These are phyloP conservation scores for Penicillium aurantiogriseum DNA, from an alignment of 2,329 filamentous ascomycete species.

Conservation along the genomic window DNA sequence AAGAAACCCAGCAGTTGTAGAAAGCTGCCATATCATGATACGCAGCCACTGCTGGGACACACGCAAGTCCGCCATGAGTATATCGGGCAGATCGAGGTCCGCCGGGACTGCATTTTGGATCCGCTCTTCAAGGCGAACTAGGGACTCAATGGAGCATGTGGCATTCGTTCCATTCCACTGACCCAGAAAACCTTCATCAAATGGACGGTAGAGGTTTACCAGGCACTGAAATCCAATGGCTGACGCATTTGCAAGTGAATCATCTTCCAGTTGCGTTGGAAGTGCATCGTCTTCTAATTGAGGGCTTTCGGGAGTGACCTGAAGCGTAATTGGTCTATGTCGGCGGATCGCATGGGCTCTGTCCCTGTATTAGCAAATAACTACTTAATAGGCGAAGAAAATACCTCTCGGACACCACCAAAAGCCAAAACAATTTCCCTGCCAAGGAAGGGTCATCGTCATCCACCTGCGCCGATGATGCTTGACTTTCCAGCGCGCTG, in stretches of 20 bases:
- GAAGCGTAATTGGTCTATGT: constrained; percentile 62
- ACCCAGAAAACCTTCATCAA: constrained; percentile 63
- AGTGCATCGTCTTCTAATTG: constrained; percentile 50
- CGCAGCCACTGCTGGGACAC: constrained; percentile 69
- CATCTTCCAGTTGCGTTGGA: constrained; percentile 53
- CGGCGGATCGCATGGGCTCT: constrained; percentile 64
- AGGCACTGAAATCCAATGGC: constrained; percentile 60
- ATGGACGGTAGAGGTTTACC: constrained; percentile 60
- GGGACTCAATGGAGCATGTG: constrained; percentile 48
- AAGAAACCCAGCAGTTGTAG: constrained; percentile 65
- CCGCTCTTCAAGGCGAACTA: constrained; percentile 51
- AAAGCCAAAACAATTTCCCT: constrained; percentile 64
- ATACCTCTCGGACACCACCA: constrained; percentile 65
- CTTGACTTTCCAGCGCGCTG: constrained; percentile 44
- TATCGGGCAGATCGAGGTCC: constrained; percentile 58
- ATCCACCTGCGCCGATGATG: constrained; percentile 52
- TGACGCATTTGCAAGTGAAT: constrained; percentile 53
- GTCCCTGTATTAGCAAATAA: background rate
- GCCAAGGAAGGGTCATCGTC: constrained; percentile 34
- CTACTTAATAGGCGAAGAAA: background rate
- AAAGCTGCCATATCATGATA: constrained; percentile 70
- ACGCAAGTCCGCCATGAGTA: constrained; percentile 65
- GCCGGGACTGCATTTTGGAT: constrained; percentile 53
- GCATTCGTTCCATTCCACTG: constrained; percentile 59
- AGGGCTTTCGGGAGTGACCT: constrained; percentile 55